Conservation (phyloP, 2,329 filamentous ascomycete species). For the Juglanconis oblonga region DNA sequence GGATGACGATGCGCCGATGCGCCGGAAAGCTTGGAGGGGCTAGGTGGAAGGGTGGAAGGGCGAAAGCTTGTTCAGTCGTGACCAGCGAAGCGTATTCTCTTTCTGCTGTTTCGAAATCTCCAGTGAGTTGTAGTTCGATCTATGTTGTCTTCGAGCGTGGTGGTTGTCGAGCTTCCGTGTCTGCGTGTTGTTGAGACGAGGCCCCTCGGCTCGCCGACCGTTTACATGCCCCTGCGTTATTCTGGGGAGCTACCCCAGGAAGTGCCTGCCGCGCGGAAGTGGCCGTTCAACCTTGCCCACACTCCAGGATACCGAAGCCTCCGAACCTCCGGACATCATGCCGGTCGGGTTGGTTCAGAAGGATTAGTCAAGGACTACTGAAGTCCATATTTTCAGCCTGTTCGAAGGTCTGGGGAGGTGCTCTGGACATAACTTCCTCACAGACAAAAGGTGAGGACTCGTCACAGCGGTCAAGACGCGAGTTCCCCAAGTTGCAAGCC, state of each 20-base stretch:
- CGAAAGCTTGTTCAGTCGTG: background rate
- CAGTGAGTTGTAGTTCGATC: background rate
- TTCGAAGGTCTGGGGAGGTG: too few species aligned
- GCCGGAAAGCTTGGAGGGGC: background rate
- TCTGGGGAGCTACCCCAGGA: too few species aligned
- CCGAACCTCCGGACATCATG: background rate
- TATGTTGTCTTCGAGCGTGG: background rate
- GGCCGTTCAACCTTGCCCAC: background rate
- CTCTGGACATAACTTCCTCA: too few species aligned
- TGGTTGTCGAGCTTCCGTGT: too few species aligned
- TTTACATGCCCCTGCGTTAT: too few species aligned
- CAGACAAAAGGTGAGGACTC: too few species aligned
- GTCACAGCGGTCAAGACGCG: too few species aligned
- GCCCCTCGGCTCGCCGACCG: too few species aligned
- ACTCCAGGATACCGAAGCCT: too few species aligned
- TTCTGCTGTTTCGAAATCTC: background rate
- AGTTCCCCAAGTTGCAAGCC: too few species aligned
- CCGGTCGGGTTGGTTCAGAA: background rate
- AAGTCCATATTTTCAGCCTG: background rate
- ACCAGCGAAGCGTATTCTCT: background rate
- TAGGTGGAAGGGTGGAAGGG: background rate
- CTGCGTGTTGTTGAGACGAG: too few species aligned
- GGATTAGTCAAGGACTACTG: background rate
- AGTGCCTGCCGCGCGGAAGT: too few species aligned
- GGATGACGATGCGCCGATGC: background rate